Evolutionary conservation across 495 filamentous ascomycete species (phyloP).

Genomic region (Aspergillus biplanus): DNA sequence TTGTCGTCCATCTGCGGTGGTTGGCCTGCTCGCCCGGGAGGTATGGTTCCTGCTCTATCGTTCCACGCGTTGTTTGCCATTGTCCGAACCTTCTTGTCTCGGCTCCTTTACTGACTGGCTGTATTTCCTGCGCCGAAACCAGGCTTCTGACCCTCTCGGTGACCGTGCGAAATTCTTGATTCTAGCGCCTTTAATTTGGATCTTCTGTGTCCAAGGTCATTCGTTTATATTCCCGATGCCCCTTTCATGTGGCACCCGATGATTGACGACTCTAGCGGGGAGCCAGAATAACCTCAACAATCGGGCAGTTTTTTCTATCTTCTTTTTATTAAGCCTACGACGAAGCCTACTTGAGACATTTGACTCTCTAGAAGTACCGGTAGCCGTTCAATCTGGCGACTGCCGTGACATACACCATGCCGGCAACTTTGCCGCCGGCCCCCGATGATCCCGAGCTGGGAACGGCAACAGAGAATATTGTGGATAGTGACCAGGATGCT

Average conservation of each 20-base stretch:
- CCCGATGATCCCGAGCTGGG: constrained; percentile 44
- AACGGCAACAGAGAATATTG: constrained; percentile 35
- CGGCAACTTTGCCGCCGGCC: constrained; percentile 51
- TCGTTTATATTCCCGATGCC: constrained; percentile 32
- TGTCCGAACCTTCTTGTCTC: constrained; percentile 19
- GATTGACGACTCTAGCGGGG: constrained; percentile 29
- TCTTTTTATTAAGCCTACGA: constrained; percentile 12
- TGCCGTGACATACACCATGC: constrained; percentile 49
- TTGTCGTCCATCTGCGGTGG: constrained; percentile 20
- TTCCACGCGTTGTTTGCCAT: constrained; percentile 30
- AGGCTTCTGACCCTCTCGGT: constrained; percentile 2
- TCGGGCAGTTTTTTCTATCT: constrained; percentile 13
- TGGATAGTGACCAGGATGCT: constrained; percentile 57
- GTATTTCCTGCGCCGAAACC: constrained; percentile 18
- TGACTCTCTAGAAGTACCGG: constrained; percentile 11
- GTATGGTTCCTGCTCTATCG: constrained; percentile 29
- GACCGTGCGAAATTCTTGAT: constrained; percentile 9
- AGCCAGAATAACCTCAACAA: constrained; percentile 30
- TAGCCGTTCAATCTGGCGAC: constrained; percentile 48
- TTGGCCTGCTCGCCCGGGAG: constrained; percentile 23
- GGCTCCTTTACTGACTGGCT: constrained; percentile 21
- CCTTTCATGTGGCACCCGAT: constrained; percentile 30
- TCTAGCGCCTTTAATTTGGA: constrained; percentile 4
- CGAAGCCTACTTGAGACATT: constrained; percentile 4
- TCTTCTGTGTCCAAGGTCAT: constrained; percentile 21